These are phyloP conservation scores for Corrigiola litoralis DNA, from an alignment of 179 eudicot genomes.

Conservation along the genomic window DNA sequence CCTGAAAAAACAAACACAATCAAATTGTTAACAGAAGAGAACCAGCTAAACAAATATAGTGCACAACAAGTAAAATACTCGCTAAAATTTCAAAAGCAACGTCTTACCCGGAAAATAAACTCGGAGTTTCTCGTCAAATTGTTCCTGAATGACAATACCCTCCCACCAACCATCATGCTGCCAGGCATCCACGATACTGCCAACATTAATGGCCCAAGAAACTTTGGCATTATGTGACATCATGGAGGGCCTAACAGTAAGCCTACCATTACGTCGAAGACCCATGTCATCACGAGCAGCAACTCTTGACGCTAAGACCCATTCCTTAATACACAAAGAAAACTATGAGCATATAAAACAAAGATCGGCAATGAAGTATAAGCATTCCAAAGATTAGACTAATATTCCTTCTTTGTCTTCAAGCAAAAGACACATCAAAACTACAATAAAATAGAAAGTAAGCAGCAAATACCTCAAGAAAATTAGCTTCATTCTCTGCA, in stretches of 20 bases:
- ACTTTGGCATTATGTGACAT: conserved; percentile 13
- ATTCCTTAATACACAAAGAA: conserved; percentile 46
- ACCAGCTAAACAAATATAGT: background rate
- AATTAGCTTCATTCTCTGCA: conserved; percentile 58
- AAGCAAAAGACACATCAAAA: background rate
- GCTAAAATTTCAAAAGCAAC: background rate
- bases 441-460: background rate
- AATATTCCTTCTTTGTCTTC: too few species aligned
- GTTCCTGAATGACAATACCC: conserved; percentile 61
- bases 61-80: too few species aligned
- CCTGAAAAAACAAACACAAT: conserved; percentile 30
- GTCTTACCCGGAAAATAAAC: conserved; percentile 76
- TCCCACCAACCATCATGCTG: conserved; percentile 98
- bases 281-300: conserved; percentile 57
- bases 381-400: too few species aligned
- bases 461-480: conserved; percentile 48
- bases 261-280: conserved; percentile 53
- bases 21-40: background rate
- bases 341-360: background rate
- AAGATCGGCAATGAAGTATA: background rate
- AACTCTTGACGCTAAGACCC: conserved; percentile 61
- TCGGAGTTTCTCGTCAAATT: conserved; percentile 37
- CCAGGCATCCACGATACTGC: conserved; percentile 80
- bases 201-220: conserved; percentile 33
- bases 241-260: conserved; percentile 49